Percentiles rank a stretch among this genome's conserved stretches.
phyloP scores from a whole-genome alignment of 495 filamentous ascomycete genomes.

The Hypoxylon subgilvum region DNA sequence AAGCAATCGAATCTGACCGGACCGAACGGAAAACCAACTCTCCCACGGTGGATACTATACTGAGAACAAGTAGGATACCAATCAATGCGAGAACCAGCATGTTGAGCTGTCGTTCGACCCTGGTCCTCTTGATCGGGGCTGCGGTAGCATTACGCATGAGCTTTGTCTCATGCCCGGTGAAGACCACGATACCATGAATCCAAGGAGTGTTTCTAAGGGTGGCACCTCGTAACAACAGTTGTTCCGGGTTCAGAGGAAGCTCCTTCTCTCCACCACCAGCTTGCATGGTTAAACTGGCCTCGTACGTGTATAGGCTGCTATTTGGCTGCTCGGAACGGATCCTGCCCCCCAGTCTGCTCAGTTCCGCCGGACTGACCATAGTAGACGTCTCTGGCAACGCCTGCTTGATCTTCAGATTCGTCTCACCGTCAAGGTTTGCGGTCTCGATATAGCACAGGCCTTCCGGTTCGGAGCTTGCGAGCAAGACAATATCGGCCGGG shows the following conservation, averaged over 20 bases:
- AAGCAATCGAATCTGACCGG: constrained; percentile 63
- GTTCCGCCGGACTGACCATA: constrained; percentile 82
- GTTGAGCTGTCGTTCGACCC: constrained; percentile 92
- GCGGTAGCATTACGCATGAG: constrained; percentile 98
- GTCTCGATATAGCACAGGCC: constrained; percentile 99
- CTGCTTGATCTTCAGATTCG: constrained; percentile 99
- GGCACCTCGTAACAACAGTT: constrained; percentile 88
- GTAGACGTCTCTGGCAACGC: constrained; percentile 91
- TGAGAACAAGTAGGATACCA: constrained; percentile 79
- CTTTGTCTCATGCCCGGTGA: constrained; percentile 98
- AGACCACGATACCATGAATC: constrained; percentile 96
- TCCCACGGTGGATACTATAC: constrained; percentile 86
- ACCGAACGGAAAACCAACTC: constrained; percentile 80
- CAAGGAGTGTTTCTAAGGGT: constrained; percentile 96
- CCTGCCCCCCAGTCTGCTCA: constrained; percentile 84
- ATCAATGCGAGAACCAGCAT: constrained; percentile 89
- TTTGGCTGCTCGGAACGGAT: constrained; percentile 97
- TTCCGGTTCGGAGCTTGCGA: constrained; percentile 96
- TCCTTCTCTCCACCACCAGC: constrained; percentile 96
- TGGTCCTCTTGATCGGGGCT: constrained; percentile 95
- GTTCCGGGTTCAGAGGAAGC: constrained; percentile 61
- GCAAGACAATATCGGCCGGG: constrained; percentile 88
- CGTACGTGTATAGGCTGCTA: constrained; percentile 97
- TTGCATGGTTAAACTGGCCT: constrained; percentile 92
- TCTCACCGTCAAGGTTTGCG: constrained; percentile 96